Conservation (phyloP, 2,329 filamentous ascomycete species). For the Alternaria arbusti region DNA sequence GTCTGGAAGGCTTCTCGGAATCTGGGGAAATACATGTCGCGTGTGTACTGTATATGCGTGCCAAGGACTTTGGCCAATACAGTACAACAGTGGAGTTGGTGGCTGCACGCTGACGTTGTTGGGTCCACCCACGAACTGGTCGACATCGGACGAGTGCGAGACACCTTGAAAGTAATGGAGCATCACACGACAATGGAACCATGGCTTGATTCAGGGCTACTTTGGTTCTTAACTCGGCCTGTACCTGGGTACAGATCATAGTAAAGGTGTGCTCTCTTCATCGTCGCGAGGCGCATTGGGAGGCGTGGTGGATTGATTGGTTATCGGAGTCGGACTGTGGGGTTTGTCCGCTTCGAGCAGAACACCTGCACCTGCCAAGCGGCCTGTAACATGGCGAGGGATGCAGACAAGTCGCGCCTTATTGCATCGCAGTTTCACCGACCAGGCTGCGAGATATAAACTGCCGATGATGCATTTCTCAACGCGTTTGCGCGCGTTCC, state of each 20-base stretch:
- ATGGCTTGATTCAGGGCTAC: background rate
- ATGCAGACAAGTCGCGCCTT: background rate
- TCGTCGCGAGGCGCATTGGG: background rate
- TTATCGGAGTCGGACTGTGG: slow-evolving; percentile 15
- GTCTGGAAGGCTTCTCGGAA: slow-evolving; percentile 7
- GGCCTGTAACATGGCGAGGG: slow-evolving; percentile 4
- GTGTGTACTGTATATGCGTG: slow-evolving; percentile 21
- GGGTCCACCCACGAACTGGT: background rate
- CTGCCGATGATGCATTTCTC: slow-evolving; percentile 4
- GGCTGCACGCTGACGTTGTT: slow-evolving; percentile 19
- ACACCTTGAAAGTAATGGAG: background rate
- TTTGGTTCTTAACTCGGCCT: background rate
- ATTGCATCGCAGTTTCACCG: background rate
- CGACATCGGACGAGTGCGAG: background rate
- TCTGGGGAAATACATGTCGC: slow-evolving; percentile 15
- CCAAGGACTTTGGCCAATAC: slow-evolving; percentile 1
- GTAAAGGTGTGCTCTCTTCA: background rate
- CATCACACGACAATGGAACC: background rate
- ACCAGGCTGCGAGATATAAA: background rate
- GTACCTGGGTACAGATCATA: background rate
- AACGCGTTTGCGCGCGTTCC: slow-evolving; percentile 9
- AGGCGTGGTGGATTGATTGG: slow-evolving; percentile 11
- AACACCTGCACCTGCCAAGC: slow-evolving; percentile 8
- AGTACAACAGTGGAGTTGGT: slow-evolving; percentile 30
- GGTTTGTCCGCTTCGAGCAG: slow-evolving; percentile 14